Conservation (phyloP, 2,329 filamentous ascomycete genomes). For the Coniochaeta hoffmannii region DNA sequence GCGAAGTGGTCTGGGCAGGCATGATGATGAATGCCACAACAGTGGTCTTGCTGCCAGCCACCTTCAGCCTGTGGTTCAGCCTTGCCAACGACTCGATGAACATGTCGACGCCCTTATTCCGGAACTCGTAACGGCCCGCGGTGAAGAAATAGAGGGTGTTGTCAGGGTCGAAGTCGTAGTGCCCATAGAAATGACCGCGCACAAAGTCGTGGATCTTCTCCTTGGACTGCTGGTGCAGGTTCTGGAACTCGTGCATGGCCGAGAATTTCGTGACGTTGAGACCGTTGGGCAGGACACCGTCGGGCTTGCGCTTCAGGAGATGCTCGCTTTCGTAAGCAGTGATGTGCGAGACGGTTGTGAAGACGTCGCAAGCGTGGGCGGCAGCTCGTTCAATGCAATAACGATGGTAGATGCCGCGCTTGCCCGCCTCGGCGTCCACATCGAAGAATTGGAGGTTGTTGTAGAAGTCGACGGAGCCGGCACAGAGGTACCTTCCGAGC, state of each 20-base stretch:
- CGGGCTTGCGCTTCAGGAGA: constrained; percentile 92
- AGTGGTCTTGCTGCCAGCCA: constrained; percentile 77
- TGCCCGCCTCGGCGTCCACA: constrained; percentile 91
- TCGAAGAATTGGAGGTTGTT: constrained; percentile 98
- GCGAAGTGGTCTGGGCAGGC: constrained; percentile 90
- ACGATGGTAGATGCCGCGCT: constrained; percentile 95
- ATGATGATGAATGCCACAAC: constrained; percentile 98
- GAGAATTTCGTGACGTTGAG: constrained; percentile 98
- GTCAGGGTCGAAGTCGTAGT: constrained; percentile 94
- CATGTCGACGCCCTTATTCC: constrained; percentile 99
- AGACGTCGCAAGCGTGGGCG: constrained; percentile 88
- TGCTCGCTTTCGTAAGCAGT: constrained; percentile 98
- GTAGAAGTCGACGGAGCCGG: constrained; percentile 97
- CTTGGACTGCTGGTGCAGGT: constrained; percentile 91
- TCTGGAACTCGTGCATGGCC: constrained; percentile 98
- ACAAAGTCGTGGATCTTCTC: constrained; percentile 98
- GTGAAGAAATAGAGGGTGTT: constrained; percentile 99
- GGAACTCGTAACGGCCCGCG: constrained; percentile 91
- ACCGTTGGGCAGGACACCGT: constrained; percentile 92
- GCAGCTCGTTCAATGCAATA: constrained; percentile 97
- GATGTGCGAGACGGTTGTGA: constrained; percentile 97
- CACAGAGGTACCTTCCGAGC: constrained; percentile 90
- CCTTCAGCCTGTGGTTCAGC: constrained; percentile 88
- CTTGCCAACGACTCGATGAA: constrained; percentile 95
- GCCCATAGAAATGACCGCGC: constrained; percentile 94